Evolutionary conservation across 108 stramenopile species (phyloP), one percentile per base, ranked within the genome.

Genomic region (Cyclotella atomus): DNA sequence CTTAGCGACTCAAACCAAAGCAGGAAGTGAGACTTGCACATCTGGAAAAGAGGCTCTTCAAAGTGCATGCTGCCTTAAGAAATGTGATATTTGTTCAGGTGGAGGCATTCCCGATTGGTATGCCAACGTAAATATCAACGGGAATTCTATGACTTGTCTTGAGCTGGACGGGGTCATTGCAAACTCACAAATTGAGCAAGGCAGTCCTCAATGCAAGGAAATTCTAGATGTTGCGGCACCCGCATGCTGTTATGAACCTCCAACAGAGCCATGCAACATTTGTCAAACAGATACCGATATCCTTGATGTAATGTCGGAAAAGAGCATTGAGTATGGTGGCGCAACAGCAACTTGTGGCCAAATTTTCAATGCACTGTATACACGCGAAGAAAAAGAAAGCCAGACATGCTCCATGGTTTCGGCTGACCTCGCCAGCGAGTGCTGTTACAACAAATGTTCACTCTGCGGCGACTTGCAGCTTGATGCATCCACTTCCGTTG

Each of bases 61-160:
- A 20, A 53, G 60, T 32, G 67, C 72, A 6, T 80, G 79, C 33
- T 80, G 79, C 68, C 9, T 80, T 43, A 46, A 73, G 36, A 80
- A 80, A 49, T 80, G 79, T 38, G 79, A 80, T 19, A 59, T 80
- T 47, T 80, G 79, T 25, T 68, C 79, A 21, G 62, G 72, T 38
- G 79, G 79, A 30, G 79, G 79, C 9, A 80, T 80, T 38, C 79
- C 79, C 45, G 79, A 80, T 57, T 80, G 79, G 79, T 80, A 80
- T 62, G 61, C 71, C n/a, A 80, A 63, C 59, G 79, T 80, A 33
- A 73, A 68, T 30, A 54, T 80, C n/a, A 80, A 80, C 36, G 79
- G 79, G 10, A 80, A 80, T 32, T 47, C 79, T 24, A 80, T 80
- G 79, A 80, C 79, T 62, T 80, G 79, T 57, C 67, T 80, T 63